Evolutionary conservation across 768 basidiomycete species (phyloP), one percentile per base, ranked within the genome.

Genomic region (Trametes cubensis): DNA sequence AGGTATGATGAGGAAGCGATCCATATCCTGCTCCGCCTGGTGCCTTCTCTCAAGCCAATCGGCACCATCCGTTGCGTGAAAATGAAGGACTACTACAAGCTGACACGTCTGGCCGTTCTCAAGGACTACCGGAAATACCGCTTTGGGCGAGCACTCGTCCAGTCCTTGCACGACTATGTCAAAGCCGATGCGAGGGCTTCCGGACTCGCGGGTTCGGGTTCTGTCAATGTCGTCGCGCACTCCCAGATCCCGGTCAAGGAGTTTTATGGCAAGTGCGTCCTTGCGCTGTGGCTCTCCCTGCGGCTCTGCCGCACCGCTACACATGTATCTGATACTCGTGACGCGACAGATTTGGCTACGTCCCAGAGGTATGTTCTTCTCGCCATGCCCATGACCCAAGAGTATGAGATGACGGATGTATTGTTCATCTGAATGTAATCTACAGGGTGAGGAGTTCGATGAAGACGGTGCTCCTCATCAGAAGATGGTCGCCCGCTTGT

Each of bases 401-500:
- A 26, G 30, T n/a, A 26, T 60, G 56, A 46, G 46, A 46, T 34
- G 52, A 49, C 58, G 55, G 45, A 57, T 58, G 48, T 55, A 50
- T 39, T 45, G 61, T 50, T 48, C 58, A 25, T 57, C 58, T 53
- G 52, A 46, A 63, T 39, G 55, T 26, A 18, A 51, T 67, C 60
- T 61, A 64, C 73, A 92, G 87, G 88, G 87, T 64, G 80, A 81
- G 25, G 82, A 85, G 72, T 92, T 90, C 76, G 88, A 89, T 74
- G 90, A 87, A 76, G 92, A 89, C 59, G 92, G 91, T 34, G 91
- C 84, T 70, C 91, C 89, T 60, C 92, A 94, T 81, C 91, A 93
- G 72, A 87, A 85, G 75, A 91, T 94, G 91, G 80, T 87, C 62
- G 75, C 81, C 67, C 78, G 75, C 64, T 73, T 90, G 67, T 79